Percentiles rank a stretch among this genome's conserved stretches.
Conservation (phyloP, 768 basidiomycete species). For the Megacollybia marginata region DNA sequence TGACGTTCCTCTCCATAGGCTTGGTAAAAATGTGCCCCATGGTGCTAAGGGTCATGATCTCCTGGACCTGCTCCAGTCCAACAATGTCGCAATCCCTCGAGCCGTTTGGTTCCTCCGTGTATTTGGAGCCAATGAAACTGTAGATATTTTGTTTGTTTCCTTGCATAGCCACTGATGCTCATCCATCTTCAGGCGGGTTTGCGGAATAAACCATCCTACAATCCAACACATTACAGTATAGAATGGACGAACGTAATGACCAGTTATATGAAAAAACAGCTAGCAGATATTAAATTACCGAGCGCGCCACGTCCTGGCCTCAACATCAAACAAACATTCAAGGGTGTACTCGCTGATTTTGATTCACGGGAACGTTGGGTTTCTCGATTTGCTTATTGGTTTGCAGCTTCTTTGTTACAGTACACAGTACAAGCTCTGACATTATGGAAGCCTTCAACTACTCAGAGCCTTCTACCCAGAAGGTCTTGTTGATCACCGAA, state of each 20-base stretch:
- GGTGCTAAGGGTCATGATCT: conserved; percentile 82
- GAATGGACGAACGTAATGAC: conserved; percentile 84
- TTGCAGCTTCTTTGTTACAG: not conserved
- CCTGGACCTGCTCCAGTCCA: conserved; percentile 68
- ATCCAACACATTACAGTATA: conserved; percentile 75
- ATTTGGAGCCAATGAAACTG: conserved; percentile 83
- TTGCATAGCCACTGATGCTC: not conserved
- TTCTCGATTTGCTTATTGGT: conserved; percentile 77
- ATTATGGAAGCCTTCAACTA: conserved; percentile 48
- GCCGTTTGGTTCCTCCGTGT: conserved; percentile 87
- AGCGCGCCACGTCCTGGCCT: conserved; percentile 69
- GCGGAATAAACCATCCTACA: conserved; percentile 72
- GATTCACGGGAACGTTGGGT: conserved; percentile 73
- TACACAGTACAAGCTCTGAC: not conserved
- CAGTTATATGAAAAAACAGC: conserved; percentile 75
- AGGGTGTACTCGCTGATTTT: conserved; percentile 66
- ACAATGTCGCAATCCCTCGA: conserved; percentile 70
- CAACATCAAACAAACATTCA: conserved; percentile 81
- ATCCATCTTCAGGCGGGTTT: conserved; percentile 48
- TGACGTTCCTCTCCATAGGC: conserved; percentile 69
- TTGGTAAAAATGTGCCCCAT: conserved; percentile 82
- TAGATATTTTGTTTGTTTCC: conserved; percentile 18
- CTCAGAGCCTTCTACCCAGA: conserved; percentile 74
- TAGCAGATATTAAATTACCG: conserved; percentile 72
- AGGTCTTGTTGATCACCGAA: conserved; percentile 70